Evolutionary conservation across 768 basidiomycete species (phyloP).

Genomic region (Suillus placidus): DNA sequence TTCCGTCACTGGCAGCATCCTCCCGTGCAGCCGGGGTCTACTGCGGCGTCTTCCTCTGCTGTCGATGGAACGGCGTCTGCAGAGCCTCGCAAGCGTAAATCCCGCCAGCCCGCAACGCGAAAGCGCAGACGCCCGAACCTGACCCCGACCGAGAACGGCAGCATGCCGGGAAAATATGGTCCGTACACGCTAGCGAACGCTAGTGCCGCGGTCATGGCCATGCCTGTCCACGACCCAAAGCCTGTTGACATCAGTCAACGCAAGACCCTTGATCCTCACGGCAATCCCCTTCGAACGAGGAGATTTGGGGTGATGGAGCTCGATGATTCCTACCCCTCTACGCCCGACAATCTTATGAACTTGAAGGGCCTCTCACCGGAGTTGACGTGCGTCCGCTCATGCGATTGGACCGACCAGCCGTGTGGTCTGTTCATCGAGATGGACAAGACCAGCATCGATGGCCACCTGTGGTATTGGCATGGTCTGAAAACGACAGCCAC

Average conservation of each 20-base stretch:
- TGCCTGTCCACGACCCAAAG: not conserved
- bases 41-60: not conserved
- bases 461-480: not conserved
- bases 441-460: not conserved
- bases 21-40: not conserved
- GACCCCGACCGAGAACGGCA: too few species aligned
- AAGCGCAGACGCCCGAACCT: not conserved
- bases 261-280: not conserved
- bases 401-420: not conserved
- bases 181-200: not conserved
- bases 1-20: not conserved
- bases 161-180: not conserved
- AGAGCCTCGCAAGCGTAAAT: not conserved
- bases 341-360: not conserved
- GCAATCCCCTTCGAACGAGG: not conserved
- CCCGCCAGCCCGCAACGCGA: not conserved
- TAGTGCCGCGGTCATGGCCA: not conserved
- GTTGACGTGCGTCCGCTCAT: not conserved
- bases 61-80: too few species aligned
- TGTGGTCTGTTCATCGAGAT: not conserved
- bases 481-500: not conserved
- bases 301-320: not conserved
- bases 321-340: not conserved
- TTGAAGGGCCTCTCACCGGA: not conserved
- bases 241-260: not conserved